A percentile compares a stretch with the other conserved stretches of the same genome.
Conservation (phyloP, 345 rosid genomes). For the Camelina laxa region DNA sequence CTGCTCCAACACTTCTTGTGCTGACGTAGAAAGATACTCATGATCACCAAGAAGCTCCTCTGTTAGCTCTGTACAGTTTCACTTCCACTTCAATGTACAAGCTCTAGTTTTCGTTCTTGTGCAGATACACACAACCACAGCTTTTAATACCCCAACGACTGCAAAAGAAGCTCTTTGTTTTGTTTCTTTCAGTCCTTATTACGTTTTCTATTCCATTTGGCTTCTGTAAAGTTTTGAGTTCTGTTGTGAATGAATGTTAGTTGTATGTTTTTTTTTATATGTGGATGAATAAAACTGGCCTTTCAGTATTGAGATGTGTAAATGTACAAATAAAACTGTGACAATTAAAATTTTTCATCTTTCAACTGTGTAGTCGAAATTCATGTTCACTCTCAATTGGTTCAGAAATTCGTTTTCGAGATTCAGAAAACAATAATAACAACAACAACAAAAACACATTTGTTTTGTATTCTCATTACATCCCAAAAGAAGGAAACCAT, state of each 20-base stretch:
- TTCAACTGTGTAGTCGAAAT: neutral
- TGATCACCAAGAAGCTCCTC: constrained; percentile 21
- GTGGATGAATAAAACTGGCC: constrained; percentile 28
- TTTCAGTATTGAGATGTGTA: too few species aligned
- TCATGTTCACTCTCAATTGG: neutral
- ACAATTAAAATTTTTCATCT: neutral
- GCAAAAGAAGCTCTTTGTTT: constrained; percentile 2
- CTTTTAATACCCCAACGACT: constrained; percentile 14
- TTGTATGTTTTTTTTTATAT: constrained; percentile 22
- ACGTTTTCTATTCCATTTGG: constrained; percentile 24
- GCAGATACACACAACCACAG: constrained; percentile 41
- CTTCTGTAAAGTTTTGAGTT: constrained; percentile 37
- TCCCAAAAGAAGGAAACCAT: neutral
- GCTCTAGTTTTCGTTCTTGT: constrained; percentile 30
- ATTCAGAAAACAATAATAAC: constrained; percentile 22
- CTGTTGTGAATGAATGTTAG: constrained; percentile 32
- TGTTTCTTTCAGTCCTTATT: constrained; percentile 2
- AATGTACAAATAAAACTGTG: neutral
- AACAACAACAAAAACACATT: neutral
- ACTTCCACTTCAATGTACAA: constrained; percentile 25
- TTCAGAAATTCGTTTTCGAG: neutral
- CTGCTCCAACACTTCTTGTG: neutral
- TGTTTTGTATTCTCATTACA: constrained; percentile 23
- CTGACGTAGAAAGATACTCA: constrained; percentile 10
- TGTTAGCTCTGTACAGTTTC: constrained; percentile 38